Evolutionary conservation across 495 filamentous ascomycete species (phyloP), one percentile per base, ranked within the genome.

Genomic region (Daldinia concentrica): DNA sequence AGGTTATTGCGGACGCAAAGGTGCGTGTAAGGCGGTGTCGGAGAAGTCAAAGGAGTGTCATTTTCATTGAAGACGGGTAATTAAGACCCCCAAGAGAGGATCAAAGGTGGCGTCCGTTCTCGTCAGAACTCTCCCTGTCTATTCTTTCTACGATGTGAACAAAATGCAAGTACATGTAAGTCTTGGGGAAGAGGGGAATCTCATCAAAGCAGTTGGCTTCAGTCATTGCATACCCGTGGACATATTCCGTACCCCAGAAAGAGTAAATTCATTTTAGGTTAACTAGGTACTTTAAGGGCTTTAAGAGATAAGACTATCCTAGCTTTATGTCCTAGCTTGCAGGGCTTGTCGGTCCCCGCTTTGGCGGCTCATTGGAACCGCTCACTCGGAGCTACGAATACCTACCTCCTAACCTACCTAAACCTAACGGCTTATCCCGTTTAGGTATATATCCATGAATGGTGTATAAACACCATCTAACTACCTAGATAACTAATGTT

Each of bases 71-170:
- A 67, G 56, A 61, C 56, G 51, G 34, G 56, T 62, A 74, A 64
- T 34, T 56, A 52, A 65, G 26, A 69, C 58, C 59, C 34, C 59
- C 64, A 43, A 55, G 52, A 36, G 43, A 60, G 55, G 60, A 54
- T 76, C 73, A 77, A 76, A 77, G 76, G 45, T 73, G 24, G 27
- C 37, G 65, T 72, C 76, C 76, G 76, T 73, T 76, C 76, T 66
- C 76, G 74, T 77, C 68, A 58, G 32, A 11, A 27, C 61, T 30
- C 54, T 34, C 64, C 43, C 32, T 57, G 37, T 63, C 43, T 36
- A 51, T 68, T 55, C 64, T 66, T 68, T 69, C 64, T 64, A 51
- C 50, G 58, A 69, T 57, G 61, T 29, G 66, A 69, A 62, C 41
- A 66, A 73, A 8, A 69, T 68, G 9, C 11, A 54, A 52, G 39